A percentile compares a stretch with the other conserved stretches of the same genome.
These are phyloP conservation scores for Annulohypoxylon moriforme DNA, from an alignment of 495 filamentous ascomycete genomes.

Conservation along the genomic window DNA sequence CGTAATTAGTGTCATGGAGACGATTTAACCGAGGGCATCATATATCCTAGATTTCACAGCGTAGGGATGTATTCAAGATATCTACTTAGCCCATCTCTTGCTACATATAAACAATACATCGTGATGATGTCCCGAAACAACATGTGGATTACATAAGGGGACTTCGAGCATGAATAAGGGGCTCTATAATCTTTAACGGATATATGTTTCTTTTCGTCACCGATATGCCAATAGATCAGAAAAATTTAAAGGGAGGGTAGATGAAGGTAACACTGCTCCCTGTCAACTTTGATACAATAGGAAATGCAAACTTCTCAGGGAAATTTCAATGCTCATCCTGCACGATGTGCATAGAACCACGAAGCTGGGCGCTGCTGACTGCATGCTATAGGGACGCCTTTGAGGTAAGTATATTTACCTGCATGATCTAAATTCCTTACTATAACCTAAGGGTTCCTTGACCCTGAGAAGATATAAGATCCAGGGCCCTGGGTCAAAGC, in stretches of 20 bases:
- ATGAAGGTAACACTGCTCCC: background rate
- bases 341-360: background rate
- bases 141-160: background rate
- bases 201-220: background rate
- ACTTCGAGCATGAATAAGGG: background rate
- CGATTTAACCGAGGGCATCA: too few relatives aligned
- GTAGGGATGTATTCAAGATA: background rate
- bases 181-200: background rate
- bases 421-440: conserved; percentile 1
- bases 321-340: background rate
- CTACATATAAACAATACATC: background rate
- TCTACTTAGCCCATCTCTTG: background rate
- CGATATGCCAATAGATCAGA: background rate
- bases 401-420: background rate
- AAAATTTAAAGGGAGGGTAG: background rate
- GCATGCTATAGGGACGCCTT: background rate
- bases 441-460: background rate
- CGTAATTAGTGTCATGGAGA: too few relatives aligned
- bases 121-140: background rate
- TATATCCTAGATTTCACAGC: background rate
- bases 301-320: background rate
- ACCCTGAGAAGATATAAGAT: background rate
- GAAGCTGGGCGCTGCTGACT: conserved; percentile 6
- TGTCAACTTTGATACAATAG: background rate
- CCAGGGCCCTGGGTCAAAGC: conserved; percentile 1